phyloP scores from a whole-genome alignment of 2,329 filamentous ascomycete species.

The Xylariales sp. region DNA sequence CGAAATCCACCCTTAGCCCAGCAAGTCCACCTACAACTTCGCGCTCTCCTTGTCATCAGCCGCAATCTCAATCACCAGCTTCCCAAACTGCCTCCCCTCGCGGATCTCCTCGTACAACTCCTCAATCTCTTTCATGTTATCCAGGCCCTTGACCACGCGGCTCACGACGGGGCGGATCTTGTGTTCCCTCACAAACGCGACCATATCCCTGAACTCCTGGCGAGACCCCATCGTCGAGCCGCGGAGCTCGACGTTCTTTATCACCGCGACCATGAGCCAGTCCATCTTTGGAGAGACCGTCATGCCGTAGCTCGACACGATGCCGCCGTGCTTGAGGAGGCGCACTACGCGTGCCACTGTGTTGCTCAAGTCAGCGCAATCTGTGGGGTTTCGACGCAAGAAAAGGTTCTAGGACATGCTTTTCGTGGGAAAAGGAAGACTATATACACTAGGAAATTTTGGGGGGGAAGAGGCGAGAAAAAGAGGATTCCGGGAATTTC shows the following conservation, averaged over 20 bases:
- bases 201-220: slow-evolving; percentile 91
- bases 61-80: slow-evolving; percentile 82
- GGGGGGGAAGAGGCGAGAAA: too few relatives aligned
- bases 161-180: slow-evolving; percentile 83
- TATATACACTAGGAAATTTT: too few relatives aligned
- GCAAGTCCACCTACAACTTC: slow-evolving; percentile 54
- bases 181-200: slow-evolving; percentile 80
- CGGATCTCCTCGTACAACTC: slow-evolving; percentile 89
- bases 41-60: slow-evolving; percentile 47
- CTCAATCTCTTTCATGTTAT: slow-evolving; percentile 83
- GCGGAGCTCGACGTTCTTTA: slow-evolving; percentile 88
- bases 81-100: slow-evolving; percentile 87
- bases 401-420: too few relatives aligned
- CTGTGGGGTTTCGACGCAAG: too few relatives aligned
- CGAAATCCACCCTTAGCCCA: neutral
- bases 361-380: too few relatives aligned
- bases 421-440: too few relatives aligned
- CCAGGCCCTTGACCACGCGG: slow-evolving; percentile 76
- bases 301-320: slow-evolving; percentile 93
- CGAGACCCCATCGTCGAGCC: slow-evolving; percentile 93
- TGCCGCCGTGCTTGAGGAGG: slow-evolving; percentile 82
- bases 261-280: slow-evolving; percentile 83
- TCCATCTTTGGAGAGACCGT: slow-evolving; percentile 86
- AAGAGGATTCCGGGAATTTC: too few relatives aligned
- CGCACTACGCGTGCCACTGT: slow-evolving; percentile 67